Percentiles rank a stretch among this genome's conserved stretches.
phyloP scores from a whole-genome alignment of 441 rosid species.

The Eruca vesicaria region DNA sequence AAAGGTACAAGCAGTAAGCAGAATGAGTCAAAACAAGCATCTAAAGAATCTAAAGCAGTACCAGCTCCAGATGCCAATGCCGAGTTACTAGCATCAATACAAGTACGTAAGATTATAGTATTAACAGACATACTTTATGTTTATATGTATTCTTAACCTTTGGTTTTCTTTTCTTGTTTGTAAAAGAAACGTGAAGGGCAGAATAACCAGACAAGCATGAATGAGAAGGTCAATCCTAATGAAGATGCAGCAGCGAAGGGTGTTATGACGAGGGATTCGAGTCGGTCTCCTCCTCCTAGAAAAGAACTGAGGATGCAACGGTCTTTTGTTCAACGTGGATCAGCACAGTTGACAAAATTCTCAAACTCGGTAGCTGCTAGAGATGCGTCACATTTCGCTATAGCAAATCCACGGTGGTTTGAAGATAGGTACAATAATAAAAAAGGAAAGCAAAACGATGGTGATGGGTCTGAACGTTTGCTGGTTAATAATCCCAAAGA shows the following conservation, averaged over 20 bases:
- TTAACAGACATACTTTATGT: neutral
- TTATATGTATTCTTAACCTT: neutral
- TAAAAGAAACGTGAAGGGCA: slow-evolving; percentile 46
- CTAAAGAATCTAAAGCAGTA: slow-evolving; percentile 51
- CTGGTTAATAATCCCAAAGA: slow-evolving; percentile 37
- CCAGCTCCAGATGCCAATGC: slow-evolving; percentile 68
- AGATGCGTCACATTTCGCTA: slow-evolving; percentile 55
- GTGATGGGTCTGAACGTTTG: slow-evolving; percentile 57
- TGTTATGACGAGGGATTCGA: slow-evolving; percentile 30
- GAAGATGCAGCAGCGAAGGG: neutral
- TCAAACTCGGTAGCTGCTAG: slow-evolving; percentile 80
- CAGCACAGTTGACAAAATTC: slow-evolving; percentile 57
- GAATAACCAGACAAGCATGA: too few relatives aligned
- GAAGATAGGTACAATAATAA: slow-evolving; percentile 36
- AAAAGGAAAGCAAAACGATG: slow-evolving; percentile 4
- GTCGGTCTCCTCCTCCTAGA: slow-evolving; percentile 44
- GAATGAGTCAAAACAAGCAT: slow-evolving; percentile 42
- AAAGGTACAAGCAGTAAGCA: too few relatives aligned
- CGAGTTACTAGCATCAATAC: slow-evolving; percentile 55
- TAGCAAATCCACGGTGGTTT: slow-evolving; percentile 76
- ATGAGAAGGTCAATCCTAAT: neutral
- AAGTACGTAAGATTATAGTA: slow-evolving; percentile 42
- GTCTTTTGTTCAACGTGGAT: slow-evolving; percentile 45
- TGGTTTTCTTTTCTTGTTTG: slow-evolving; percentile 2
- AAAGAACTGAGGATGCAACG: slow-evolving; percentile 50